These are phyloP conservation scores for Solanum bukasovii DNA, from an alignment of 257 asterid species.

Conservation along the genomic window DNA sequence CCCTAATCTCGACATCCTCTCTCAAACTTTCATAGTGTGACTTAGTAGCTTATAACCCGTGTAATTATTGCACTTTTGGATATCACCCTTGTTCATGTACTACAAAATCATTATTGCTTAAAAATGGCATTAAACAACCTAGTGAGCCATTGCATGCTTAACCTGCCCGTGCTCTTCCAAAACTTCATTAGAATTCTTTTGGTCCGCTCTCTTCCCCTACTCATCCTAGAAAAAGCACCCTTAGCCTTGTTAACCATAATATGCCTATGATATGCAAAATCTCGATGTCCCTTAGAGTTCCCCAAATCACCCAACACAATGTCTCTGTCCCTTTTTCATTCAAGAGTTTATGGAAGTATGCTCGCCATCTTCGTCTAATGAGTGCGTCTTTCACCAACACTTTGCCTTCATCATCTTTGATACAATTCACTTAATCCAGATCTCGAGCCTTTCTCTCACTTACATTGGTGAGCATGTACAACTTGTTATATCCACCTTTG, in stretches of 20 bases:
- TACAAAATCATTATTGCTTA: neutral
- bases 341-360: neutral
- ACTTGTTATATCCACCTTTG: neutral
- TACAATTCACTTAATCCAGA: neutral
- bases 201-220: neutral
- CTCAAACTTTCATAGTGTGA: neutral
- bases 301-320: neutral
- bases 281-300: neutral
- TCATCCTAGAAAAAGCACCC: neutral
- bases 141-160: neutral
- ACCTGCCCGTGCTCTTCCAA: neutral
- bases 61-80: neutral
- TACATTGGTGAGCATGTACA: neutral
- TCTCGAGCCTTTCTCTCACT: neutral
- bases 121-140: neutral
- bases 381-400: neutral
- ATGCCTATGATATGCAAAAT: neutral
- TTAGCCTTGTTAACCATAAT: neutral
- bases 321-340: neutral
- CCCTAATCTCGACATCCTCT: neutral
- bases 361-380: neutral
- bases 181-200: neutral
- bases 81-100: neutral
- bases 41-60: neutral
- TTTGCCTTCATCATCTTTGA: neutral